A percentile compares a stretch with the other conserved stretches of the same genome.
Conservation (phyloP, 345 rosid genomes). For the Camelina hispida region DNA sequence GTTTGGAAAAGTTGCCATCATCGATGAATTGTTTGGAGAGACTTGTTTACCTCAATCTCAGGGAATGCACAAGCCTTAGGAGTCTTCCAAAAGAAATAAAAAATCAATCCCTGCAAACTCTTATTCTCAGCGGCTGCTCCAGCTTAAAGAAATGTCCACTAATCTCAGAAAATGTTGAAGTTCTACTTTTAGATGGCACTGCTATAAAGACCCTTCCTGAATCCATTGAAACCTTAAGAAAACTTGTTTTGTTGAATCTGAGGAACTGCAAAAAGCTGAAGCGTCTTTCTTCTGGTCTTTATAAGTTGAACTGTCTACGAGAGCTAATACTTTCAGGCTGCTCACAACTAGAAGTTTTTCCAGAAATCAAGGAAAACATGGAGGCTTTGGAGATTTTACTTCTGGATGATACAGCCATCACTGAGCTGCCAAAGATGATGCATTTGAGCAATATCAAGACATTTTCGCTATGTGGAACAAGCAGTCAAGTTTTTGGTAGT, state of each 20-base stretch:
- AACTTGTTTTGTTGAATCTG: slow-evolving; percentile 37
- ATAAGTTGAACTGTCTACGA: slow-evolving; percentile 33
- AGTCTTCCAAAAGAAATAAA: slow-evolving; percentile 27
- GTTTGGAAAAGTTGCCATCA: slow-evolving; percentile 36
- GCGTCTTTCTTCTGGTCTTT: slow-evolving; percentile 41
- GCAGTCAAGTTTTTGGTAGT: slow-evolving; percentile 24
- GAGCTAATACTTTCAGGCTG: slow-evolving; percentile 43
- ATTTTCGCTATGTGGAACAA: slow-evolving; percentile 38
- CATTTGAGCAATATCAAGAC: slow-evolving; percentile 37
- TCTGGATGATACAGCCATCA: slow-evolving; percentile 38
- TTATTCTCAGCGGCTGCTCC: slow-evolving; percentile 46
- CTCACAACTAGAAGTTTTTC: slow-evolving; percentile 33
- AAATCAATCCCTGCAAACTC: slow-evolving; percentile 30
- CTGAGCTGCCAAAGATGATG: slow-evolving; percentile 35
- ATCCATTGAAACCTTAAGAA: slow-evolving; percentile 26
- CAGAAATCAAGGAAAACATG: slow-evolving; percentile 43
- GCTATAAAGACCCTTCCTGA: slow-evolving; percentile 42
- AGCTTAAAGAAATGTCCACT: slow-evolving; percentile 36
- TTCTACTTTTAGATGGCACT: slow-evolving; percentile 39
- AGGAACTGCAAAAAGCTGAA: slow-evolving; percentile 31
- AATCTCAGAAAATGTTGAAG: slow-evolving; percentile 35
- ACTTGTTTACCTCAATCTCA: slow-evolving; percentile 38
- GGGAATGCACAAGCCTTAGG: slow-evolving; percentile 41
- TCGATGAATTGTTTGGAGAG: slow-evolving; percentile 30
- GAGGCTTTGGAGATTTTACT: slow-evolving; percentile 37